Evolutionary conservation across 1,139 yeast genomes (phyloP), one percentile per base, ranked within the genome.

Genomic region (Geotrichum histeridarum): DNA sequence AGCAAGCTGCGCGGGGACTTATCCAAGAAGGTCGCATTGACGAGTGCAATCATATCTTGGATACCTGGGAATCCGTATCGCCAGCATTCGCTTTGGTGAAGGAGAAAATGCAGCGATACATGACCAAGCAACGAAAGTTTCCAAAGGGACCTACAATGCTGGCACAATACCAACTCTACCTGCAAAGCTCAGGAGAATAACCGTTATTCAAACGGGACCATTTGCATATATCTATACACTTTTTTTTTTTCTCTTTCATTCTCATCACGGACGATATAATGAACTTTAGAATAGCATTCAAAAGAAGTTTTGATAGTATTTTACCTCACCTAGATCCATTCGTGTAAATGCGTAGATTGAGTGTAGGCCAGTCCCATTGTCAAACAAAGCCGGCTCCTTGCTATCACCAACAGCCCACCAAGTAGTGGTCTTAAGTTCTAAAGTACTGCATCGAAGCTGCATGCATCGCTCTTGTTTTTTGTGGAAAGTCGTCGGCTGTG

Each of bases 1-100:
- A 32, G 27, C 39, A 31, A n/a, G 27, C 39, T 45, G 22, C 22
- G 31, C 30, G 38, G 2, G 11, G 38, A 9, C 48, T 35, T 17
- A 17, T 33, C 8, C 15, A 18, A 9, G 50, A 9, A 6, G 42
- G 42, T 9, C 27, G 41, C 5, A 8, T 46, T 4, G 42, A 46
- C 18, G 41, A 46, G 33, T 35, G 36, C 36, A 8, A 42, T 22
- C 8, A 46, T 6, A 32, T 32, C 12, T 17, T 47, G 18, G 50
- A 37, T n/a, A 37, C 54, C 17, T 61, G 61, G 49, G 60, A 63
- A 18, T 44, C 54, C n/a, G 51, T 64, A 11, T 61, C 46, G 8
- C 47, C 49, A 12, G 57, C 49, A 14, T 54, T 55, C 32, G 58
- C 48, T 1, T 44, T 50, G 14, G 50, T 55, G 9, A 53, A 47